Base-by-base conservation (phyloP, 2,329 filamentous ascomycete genomes). In the Fusarium sp. region DNA sequence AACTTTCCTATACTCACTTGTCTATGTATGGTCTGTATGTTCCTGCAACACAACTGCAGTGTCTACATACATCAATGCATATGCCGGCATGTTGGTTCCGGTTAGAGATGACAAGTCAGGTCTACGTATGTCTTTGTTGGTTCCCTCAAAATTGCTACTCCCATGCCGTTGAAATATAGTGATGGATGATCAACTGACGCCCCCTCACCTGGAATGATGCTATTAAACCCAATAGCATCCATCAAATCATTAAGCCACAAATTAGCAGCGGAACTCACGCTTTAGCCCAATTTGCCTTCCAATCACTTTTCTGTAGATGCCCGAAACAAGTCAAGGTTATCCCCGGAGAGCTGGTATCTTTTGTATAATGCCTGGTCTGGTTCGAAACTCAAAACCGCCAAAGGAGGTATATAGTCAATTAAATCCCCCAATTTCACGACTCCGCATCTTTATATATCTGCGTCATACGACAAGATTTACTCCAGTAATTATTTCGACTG, bases 231-330 rank as follows among this genome's bases (percentile, higher is more conserved):
- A 63, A 30, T 41, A 34, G 24, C 40, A 25, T 54, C 24, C 60
- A 45, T 69, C 25, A n/a, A 41, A 55, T 42, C 16, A 48, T 45
- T 42, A 65, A 64, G 66, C 60, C 65, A 69, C 65, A 59, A 60
- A 65, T 37, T 45, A 27, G 24, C 20, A 32, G 32, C 32, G 16
- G 48, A 37, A n/a, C 30, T 32, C 30, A 14, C 30, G 30, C 24
- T 37, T 37, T 37, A 24, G 48, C 48, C 22, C 48, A 52, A 40
- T 52, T 20, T 40, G 48, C 32, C 57, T 40, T 57, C 48, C 16
- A 48, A 54, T n/a, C 14, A 54, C 18, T 20, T 27, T 14, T 27
- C 13, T 14, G 46, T 20, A 37, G 48, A n/a, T 40, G 25, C 49
- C 51, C 45, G 51, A 67, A 18, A 32, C 37, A 32, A 54, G 25